Evolutionary conservation across 208 protist genomes (phyloP).

Genomic region (Trypanosoma boissoni): DNA sequence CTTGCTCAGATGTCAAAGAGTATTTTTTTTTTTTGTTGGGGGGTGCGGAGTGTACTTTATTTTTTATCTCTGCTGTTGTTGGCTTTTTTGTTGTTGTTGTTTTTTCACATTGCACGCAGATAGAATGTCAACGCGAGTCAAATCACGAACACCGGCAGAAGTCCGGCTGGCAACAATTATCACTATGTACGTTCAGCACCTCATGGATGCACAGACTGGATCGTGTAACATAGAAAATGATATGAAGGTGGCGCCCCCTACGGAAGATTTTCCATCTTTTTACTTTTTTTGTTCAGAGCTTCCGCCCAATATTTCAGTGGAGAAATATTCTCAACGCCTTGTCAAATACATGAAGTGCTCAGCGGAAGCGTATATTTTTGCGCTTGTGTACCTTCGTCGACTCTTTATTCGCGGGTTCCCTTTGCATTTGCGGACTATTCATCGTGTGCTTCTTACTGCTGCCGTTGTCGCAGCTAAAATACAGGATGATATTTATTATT

Average conservation of each 20-base stretch:
- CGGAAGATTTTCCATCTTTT: constrained; percentile 33
- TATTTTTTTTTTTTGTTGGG: constrained; percentile 18
- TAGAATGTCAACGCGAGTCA: constrained; percentile 12
- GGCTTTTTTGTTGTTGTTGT: neutral
- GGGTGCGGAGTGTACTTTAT: constrained; percentile 7
- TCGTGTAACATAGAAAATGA: neutral
- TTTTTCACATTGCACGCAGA: neutral
- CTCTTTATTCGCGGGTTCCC: constrained; percentile 38
- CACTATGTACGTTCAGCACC: constrained; percentile 31
- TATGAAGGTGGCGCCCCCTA: constrained; percentile 10
- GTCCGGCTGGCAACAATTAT: constrained; percentile 34
- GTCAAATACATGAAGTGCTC: constrained; percentile 52
- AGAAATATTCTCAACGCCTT: constrained; percentile 40
- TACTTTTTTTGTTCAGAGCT: constrained; percentile 47
- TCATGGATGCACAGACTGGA: constrained; percentile 31
- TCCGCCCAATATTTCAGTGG: constrained; percentile 39
- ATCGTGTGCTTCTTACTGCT: constrained; percentile 86
- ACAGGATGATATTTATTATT: constrained; percentile 90
- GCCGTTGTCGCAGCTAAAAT: constrained; percentile 88
- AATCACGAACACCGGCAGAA: constrained; percentile 33
- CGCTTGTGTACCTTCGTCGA: constrained; percentile 42
- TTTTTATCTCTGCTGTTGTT: constrained; percentile 12
- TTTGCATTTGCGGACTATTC: constrained; percentile 59
- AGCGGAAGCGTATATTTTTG: constrained; percentile 44
- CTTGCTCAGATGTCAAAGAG: neutral